Evolutionary conservation across 2,329 filamentous ascomycete species (phyloP).

Genomic region (Fusarium secorum): DNA sequence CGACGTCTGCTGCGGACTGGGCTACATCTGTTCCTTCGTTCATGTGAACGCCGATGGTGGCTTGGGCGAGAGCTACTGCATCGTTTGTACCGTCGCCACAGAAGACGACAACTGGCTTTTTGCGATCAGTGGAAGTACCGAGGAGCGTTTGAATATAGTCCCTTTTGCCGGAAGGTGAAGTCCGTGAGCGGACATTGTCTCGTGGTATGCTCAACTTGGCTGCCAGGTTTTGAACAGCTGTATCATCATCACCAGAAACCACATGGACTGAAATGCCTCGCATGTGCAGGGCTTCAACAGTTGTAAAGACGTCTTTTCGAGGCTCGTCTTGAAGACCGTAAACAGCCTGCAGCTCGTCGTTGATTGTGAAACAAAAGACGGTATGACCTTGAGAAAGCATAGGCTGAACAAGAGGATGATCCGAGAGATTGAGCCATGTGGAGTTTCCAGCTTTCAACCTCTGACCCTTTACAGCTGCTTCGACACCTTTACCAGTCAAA

Average conservation of each 20-base stretch:
- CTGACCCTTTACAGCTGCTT: conserved; percentile 43
- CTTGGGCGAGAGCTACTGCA: conserved; percentile 74
- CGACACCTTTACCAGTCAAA: conserved; percentile 57
- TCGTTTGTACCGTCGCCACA: conserved; percentile 84
- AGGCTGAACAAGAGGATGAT: conserved; percentile 44
- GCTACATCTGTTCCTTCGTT: conserved; percentile 70
- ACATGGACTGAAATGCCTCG: conserved; percentile 56
- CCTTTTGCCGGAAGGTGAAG: conserved; percentile 56
- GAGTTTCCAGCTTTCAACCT: conserved; percentile 59
- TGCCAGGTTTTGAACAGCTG: conserved; percentile 55
- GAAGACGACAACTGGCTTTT: conserved; percentile 65
- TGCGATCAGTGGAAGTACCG: conserved; percentile 3
- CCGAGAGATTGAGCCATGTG: conserved; percentile 53
- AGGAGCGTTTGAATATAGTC: conserved; percentile 54
- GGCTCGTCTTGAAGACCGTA: conserved; percentile 58
- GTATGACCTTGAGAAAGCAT: conserved; percentile 51
- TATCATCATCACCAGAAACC: conserved; percentile 62
- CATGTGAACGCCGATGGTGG: conserved; percentile 76
- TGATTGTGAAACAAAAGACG: conserved; percentile 57
- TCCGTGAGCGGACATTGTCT: conserved; percentile 51
- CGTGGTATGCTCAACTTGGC: conserved; percentile 50
- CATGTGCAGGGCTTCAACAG: conserved; percentile 48
- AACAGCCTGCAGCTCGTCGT: conserved; percentile 48
- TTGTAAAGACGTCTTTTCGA: conserved; percentile 51
- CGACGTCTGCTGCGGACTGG: conserved; percentile 71